A percentile compares a stretch with the other conserved stretches of the same genome.
Evolutionary conservation across 345 rosid genomes (phyloP).

Genomic region (Euphorbia tirucalli): DNA sequence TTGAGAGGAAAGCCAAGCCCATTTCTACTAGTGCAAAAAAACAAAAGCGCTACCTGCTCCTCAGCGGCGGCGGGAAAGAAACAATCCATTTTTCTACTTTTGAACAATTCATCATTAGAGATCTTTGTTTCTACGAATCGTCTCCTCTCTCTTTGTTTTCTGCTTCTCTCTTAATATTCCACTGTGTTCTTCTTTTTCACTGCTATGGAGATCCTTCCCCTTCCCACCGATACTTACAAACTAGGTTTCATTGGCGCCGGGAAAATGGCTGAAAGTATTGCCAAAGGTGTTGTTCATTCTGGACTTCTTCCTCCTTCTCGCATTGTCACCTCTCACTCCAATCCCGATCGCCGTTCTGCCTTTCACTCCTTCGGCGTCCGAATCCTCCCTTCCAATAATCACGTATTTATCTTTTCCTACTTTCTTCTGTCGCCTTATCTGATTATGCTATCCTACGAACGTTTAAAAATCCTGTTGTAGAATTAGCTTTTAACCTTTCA

Average conservation of each 20-base stretch:
- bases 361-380: constrained; percentile 74
- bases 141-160: too few species aligned
- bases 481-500: neutral
- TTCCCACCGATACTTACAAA: constrained; percentile 43
- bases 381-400: constrained; percentile 46
- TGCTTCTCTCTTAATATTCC: too few species aligned
- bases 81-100: too few species aligned
- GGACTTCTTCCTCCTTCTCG: constrained; percentile 69
- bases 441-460: neutral
- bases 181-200: too few species aligned
- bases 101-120: too few species aligned
- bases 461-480: neutral
- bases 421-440: neutral
- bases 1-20: too few species aligned
- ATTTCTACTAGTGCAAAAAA: too few species aligned
- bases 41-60: too few species aligned
- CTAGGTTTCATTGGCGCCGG: constrained; percentile 87
- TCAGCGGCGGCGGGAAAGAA: too few species aligned
- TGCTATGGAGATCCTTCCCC: constrained; percentile 48
- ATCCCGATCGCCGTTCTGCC: constrained; percentile 50
- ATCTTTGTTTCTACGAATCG: too few species aligned
- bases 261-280: constrained; percentile 92
- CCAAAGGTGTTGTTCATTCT: constrained; percentile 69
- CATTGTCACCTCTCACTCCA: constrained; percentile 65
- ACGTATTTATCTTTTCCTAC: constrained; percentile 28